phyloP scores from a whole-genome alignment of 1,284 basidiomycete species.

The Tilletia horrida region DNA sequence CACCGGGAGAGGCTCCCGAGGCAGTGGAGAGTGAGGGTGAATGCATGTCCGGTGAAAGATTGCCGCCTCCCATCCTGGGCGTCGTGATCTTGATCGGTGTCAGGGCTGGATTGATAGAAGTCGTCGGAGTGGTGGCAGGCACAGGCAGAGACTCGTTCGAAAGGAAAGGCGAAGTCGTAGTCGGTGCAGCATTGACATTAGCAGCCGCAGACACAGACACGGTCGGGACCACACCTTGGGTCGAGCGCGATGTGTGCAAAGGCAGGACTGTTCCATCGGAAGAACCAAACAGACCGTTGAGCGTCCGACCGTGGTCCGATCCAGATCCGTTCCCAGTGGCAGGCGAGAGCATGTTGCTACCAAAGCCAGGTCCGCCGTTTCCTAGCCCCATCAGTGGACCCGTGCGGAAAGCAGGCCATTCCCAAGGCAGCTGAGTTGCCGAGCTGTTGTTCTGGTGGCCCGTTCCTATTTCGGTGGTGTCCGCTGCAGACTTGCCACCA shows the following conservation, averaged over 20 bases:
- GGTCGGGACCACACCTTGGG: neutral
- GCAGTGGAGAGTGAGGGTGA: neutral
- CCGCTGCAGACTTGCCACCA: too few species aligned
- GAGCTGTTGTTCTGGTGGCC: neutral
- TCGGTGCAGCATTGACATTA: too few species aligned
- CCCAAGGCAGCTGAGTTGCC: constrained; percentile 6
- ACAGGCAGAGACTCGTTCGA: neutral
- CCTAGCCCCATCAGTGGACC: neutral
- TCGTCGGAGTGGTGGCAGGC: neutral
- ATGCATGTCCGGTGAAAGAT: neutral
- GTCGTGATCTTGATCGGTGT: constrained; percentile 5
- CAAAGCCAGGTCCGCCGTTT: neutral
- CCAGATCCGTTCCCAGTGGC: too few species aligned
- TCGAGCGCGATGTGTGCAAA: constrained; percentile 20
- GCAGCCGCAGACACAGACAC: too few species aligned
- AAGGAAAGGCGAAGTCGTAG: too few species aligned
- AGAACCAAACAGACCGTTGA: neutral
- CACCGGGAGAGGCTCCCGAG: neutral
- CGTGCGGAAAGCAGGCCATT: constrained; percentile 8
- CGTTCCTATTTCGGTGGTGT: too few species aligned
- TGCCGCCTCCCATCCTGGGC: neutral
- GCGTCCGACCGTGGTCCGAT: too few species aligned
- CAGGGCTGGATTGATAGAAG: neutral
- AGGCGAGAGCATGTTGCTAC: neutral
- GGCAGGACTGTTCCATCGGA: constrained; percentile 23